These are phyloP conservation scores for Terfezia claveryi DNA, from an alignment of 495 filamentous ascomycete genomes.

Conservation along the genomic window DNA sequence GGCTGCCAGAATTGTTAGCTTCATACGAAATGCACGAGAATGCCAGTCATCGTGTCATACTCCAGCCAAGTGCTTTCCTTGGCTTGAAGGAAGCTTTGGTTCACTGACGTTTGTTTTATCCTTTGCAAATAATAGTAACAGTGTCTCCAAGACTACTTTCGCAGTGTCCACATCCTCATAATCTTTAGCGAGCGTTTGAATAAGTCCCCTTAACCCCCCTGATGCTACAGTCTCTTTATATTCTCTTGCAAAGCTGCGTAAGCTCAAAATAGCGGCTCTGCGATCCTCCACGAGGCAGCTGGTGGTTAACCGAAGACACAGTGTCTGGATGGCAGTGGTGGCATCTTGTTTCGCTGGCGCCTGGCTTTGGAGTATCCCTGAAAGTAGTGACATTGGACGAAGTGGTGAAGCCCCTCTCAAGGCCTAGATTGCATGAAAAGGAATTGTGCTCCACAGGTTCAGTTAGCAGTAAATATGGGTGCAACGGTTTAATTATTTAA, in stretches of 20 bases:
- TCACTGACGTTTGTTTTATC: slow-evolving; percentile 42
- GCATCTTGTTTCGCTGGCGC: slow-evolving; percentile 91
- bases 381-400: slow-evolving; percentile 17
- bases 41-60: neutral
- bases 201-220: slow-evolving; percentile 64
- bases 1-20: slow-evolving; percentile 27
- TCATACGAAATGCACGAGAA: neutral
- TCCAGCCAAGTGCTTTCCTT: neutral
- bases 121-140: slow-evolving; percentile 75
- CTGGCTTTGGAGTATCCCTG: slow-evolving; percentile 26
- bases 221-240: slow-evolving; percentile 95
- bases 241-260: slow-evolving; percentile 85
- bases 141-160: slow-evolving; percentile 80
- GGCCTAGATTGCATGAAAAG: too few species aligned
- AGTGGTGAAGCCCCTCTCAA: too few species aligned
- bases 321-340: slow-evolving; percentile 71
- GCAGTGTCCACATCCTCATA: slow-evolving; percentile 89
- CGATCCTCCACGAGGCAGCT: slow-evolving; percentile 85
- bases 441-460: too few species aligned
- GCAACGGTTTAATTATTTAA: too few species aligned
- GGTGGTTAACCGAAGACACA: slow-evolving; percentile 65
- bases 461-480: too few species aligned
- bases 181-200: slow-evolving; percentile 65
- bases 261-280: slow-evolving; percentile 71
- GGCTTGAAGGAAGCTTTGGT: neutral